phyloP scores from a whole-genome alignment of 2,329 filamentous ascomycete species.

The Ambrosiella cleistominuta region DNA sequence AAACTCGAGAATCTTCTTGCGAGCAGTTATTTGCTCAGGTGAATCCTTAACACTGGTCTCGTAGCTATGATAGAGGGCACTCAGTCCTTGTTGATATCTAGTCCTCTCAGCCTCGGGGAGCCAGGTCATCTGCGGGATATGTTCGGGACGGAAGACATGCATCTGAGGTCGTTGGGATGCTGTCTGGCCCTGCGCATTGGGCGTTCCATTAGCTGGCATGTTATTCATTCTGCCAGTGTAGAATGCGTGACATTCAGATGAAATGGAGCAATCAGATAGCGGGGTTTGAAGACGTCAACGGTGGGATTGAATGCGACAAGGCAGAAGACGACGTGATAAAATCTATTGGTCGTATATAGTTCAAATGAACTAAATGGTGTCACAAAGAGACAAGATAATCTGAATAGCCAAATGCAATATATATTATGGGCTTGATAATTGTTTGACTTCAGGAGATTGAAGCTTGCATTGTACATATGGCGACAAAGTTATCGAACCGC shows the following conservation, averaged over 20 bases:
- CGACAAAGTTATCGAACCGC: not conserved
- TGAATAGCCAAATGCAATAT: too few species aligned
- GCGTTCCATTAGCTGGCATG: constrained; percentile 1
- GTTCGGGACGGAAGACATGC: constrained; percentile 32
- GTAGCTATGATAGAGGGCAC: constrained; percentile 34
- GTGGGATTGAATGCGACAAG: too few species aligned
- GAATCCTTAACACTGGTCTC: constrained; percentile 31
- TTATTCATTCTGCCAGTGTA: not conserved
- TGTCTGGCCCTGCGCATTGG: constrained; percentile 16
- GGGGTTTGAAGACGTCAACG: too few species aligned
- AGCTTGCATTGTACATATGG: not conserved
- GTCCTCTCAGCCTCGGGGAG: constrained; percentile 36
- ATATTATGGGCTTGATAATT: too few species aligned
- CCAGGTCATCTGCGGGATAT: constrained; percentile 32
- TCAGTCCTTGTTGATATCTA: constrained; percentile 41
- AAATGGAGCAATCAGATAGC: too few species aligned
- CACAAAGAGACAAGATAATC: too few species aligned
- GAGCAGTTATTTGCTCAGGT: constrained; percentile 31
- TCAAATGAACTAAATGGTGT: too few species aligned
- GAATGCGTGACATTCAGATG: too few species aligned
- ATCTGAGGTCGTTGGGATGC: constrained; percentile 17
- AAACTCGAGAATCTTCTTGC: constrained; percentile 42
- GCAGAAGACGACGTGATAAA: too few species aligned
- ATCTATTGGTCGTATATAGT: too few species aligned
- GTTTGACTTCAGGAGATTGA: too few species aligned